Evolutionary conservation across 495 filamentous ascomycete species (phyloP), one percentile per base, ranked within the genome.

Genomic region (Podospora appendiculata): DNA sequence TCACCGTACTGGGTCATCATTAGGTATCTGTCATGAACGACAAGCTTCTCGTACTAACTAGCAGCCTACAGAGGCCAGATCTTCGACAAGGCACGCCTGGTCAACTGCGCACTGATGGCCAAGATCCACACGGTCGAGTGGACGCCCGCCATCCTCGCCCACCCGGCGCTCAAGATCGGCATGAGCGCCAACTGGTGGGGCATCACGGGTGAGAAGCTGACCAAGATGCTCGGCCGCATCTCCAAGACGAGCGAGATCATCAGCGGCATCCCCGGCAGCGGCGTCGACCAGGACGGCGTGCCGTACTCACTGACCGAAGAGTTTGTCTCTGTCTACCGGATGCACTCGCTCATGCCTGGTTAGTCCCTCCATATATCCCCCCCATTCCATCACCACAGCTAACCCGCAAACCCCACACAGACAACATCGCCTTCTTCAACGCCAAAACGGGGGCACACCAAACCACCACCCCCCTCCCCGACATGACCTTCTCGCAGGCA

Each of bases 111-210:
- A 0, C 50, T 75, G 32, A 72, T 73, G 68, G 71, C 71, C 34
- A 75, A 75, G 56, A 73, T 75, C 53, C 70, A 75, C 57, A 75
- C 71, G 0, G 58, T 72, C 4, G 71, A 75, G 59, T 75, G 71
- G 71, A 73, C 70, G 32, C 70, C 71, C 7, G 70, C 68, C 0
- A 75, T 75, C 48, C 59, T 75, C 3, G 65, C 59, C 4, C 70
- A 75, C 41, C 70, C 70, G 11, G 60, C 70, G 1, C 56, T 75
- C 8, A 17, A 75, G 43, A 53, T 70, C 34, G 64, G 47, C 36
- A 66, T 75, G 64, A 45, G 55, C 34, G 66, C 68, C 48, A 73
- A 75, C 51, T 75, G 71, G 71, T 73, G 67, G 70, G 71, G 71
- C 14, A 43, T 75, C 19, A 47, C 66, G 8, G 71, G 71, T 11